These are phyloP conservation scores for Yarrowia sp. DNA, from an alignment of 805 yeast genomes.

Conservation along the genomic window DNA sequence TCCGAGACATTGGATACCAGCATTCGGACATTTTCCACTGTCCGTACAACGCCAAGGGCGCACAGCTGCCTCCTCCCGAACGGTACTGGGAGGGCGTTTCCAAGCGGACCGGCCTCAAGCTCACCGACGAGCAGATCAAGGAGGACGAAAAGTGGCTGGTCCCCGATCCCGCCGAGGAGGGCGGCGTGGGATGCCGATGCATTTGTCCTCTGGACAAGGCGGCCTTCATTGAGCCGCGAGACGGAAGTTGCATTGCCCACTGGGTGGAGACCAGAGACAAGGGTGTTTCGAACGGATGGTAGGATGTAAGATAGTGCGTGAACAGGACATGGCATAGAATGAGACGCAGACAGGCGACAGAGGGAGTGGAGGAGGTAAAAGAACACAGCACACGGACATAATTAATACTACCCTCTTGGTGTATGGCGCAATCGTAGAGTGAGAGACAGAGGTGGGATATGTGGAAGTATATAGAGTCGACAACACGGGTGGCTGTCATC, in stretches of 20 bases:
- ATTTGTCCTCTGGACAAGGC: conserved; percentile 63
- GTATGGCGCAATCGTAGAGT: too few species aligned
- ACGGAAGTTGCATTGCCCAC: conserved; percentile 48
- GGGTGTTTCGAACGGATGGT: not conserved
- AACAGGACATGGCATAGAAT: conserved; percentile 5
- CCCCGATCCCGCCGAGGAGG: conserved; percentile 51
- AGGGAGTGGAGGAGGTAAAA: not conserved
- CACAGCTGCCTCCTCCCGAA: conserved; percentile 27
- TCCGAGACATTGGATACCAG: conserved; percentile 88
- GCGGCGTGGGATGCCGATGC: conserved; percentile 86
- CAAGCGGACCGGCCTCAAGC: conserved; percentile 23
- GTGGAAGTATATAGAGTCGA: too few species aligned
- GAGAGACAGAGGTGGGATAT: too few species aligned
- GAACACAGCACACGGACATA: conserved; percentile 12
- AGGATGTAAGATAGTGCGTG: not conserved
- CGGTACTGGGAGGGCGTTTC: conserved; percentile 33
- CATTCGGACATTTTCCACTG: conserved; percentile 86
- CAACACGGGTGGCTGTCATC: too few species aligned
- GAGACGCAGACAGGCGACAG: not conserved
- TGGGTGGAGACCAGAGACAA: conserved; percentile 46
- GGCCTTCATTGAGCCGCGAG: conserved; percentile 49
- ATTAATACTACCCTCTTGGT: conserved; percentile 10
- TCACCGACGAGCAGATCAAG: conserved; percentile 47
- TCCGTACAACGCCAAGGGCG: conserved; percentile 69
- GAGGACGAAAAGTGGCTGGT: conserved; percentile 53